Evolutionary conservation across 768 basidiomycete genomes (phyloP), one percentile per base, ranked within the genome.

Genomic region (Lepiota brunneoincarnata): DNA sequence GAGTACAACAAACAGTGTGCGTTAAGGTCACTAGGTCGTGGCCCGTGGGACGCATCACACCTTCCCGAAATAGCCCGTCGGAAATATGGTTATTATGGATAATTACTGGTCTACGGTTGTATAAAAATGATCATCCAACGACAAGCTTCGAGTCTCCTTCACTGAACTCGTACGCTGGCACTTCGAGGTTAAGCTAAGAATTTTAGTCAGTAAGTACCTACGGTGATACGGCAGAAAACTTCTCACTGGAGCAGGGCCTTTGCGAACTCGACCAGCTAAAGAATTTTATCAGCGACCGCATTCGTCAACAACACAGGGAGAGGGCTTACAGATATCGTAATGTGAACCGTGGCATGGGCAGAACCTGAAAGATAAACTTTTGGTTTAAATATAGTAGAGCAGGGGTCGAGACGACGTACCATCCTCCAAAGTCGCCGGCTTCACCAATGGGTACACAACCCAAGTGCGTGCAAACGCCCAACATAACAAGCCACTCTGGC

Each of bases 311-410:
- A 39, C n/a, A 37, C 15, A 35, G 36, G 50, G 26, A 50, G 47
- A n/a, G 23, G 34, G 59, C 89, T 57, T 63, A 91, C 89, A 96
- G 56, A 97, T 97, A 72, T 98, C 94, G 66, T 94, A 95, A 68
- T 99, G 96, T 49, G 96, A 98, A 67, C 96, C 97, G 72, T 98
- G 96, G 79, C 96, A 98, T 49, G 95, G 94, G 79, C 94, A 96
- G 86, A 96, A 93, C 85, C 85, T 87, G 23, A 26, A 47, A 26
- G 49, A 36, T 18, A 28, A 11, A 51, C 12, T n/a, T 34, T 31
- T 11, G 58, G 39, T 23, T 39, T 12, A 39, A 23, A 5, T 34
- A 43, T 17, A 48, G 20, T 55, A 26, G 36, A 46, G 4, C 14
- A n/a, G 14, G n/a, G 9, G 26, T 46, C 51, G 34, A 44, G 28